phyloP scores from a whole-genome alignment of 306 rosid species.

The Herpetospermum pedunculosum region DNA sequence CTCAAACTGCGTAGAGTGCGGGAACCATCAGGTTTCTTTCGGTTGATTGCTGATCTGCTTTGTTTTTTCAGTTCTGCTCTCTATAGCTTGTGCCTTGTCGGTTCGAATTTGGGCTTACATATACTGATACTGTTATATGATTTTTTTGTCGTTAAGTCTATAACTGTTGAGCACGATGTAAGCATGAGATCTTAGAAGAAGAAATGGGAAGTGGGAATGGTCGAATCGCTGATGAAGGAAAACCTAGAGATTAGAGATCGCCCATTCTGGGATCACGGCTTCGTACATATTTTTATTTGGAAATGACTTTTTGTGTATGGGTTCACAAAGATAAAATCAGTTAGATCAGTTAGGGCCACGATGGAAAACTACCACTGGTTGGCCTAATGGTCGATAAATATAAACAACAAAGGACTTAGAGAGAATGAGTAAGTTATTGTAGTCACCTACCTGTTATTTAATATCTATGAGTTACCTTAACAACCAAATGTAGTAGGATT shows the following conservation, averaged over 20 bases:
- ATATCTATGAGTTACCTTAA: not conserved
- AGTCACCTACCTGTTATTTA: not conserved
- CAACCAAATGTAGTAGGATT: not conserved
- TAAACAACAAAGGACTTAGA: not conserved
- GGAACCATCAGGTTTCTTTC: slow-evolving; percentile 35
- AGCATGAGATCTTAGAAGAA: not conserved
- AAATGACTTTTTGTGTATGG: not conserved
- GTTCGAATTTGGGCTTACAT: not conserved
- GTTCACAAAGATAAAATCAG: not conserved
- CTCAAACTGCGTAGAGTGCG: slow-evolving; percentile 28
- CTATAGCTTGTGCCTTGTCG: not conserved
- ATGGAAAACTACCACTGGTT: not conserved
- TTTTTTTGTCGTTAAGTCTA: not conserved
- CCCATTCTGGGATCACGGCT: not conserved
- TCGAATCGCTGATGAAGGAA: not conserved
- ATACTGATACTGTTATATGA: not conserved
- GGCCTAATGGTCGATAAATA: not conserved
- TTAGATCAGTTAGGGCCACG: not conserved
- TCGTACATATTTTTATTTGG: not conserved
- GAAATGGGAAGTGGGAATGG: not conserved
- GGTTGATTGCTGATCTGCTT: not conserved
- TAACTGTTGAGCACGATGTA: not conserved
- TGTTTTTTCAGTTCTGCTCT: not conserved
- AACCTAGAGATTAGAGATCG: not conserved
- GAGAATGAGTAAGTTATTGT: not conserved